These are phyloP conservation scores for Imleria badia DNA, from an alignment of 768 basidiomycete genomes.

Conservation along the genomic window DNA sequence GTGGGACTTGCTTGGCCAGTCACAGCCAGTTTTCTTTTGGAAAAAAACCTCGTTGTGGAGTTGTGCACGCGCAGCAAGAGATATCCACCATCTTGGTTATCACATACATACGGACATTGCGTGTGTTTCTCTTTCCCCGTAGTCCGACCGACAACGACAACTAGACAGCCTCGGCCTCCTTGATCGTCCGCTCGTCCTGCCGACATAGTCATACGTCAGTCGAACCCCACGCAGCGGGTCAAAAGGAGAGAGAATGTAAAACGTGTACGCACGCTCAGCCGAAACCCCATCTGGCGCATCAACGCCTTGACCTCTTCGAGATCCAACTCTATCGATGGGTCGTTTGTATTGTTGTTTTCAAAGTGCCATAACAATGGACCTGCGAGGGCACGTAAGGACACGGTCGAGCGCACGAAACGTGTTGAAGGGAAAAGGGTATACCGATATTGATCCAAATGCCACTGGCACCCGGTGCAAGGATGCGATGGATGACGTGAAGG, in stretches of 20 bases:
- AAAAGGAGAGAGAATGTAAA: neutral
- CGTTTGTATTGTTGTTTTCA: constrained; percentile 81
- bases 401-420: neutral
- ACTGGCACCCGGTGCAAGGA: constrained; percentile 79
- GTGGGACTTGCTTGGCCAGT: too few relatives aligned
- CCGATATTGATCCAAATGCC: constrained; percentile 91
- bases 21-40: too few relatives aligned
- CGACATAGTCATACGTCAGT: constrained; percentile 34
- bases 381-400: constrained; percentile 20
- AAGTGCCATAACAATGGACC: constrained; percentile 98
- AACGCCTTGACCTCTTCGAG: constrained; percentile 84
- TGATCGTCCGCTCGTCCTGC: constrained; percentile 76
- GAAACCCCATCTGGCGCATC: constrained; percentile 74
- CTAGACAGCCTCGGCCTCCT: constrained; percentile 15
- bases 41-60: too few relatives aligned
- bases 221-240: neutral
- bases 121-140: neutral
- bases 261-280: constrained; percentile 73
- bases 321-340: constrained; percentile 83
- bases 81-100: too few relatives aligned
- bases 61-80: too few relatives aligned
- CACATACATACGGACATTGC: neutral
- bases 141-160: neutral
- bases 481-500: constrained; percentile 78
- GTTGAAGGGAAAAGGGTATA: neutral